Evolutionary conservation across 2,329 filamentous ascomycete genomes (phyloP).

Genomic region (Nemania sp.): DNA sequence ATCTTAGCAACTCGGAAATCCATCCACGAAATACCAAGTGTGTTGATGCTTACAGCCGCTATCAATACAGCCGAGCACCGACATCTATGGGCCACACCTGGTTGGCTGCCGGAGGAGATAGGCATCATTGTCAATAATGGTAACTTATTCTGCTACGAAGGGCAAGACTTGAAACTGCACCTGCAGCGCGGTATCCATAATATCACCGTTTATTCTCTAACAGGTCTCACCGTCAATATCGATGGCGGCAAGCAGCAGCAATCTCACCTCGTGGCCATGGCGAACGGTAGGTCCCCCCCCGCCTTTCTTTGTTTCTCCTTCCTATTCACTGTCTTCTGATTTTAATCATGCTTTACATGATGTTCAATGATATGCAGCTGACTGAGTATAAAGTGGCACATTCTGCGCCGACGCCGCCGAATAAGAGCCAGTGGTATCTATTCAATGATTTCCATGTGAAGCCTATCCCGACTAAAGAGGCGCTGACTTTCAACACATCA

Average conservation of each 20-base stretch:
- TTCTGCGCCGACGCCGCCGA: constrained; percentile 60
- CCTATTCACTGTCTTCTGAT: too few species aligned
- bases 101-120: constrained; percentile 92
- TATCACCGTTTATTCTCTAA: constrained; percentile 86
- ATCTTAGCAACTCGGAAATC: constrained; percentile 83
- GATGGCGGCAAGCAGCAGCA: constrained; percentile 84
- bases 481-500: constrained; percentile 81
- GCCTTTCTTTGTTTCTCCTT: too few species aligned
- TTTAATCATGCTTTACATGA: neutral
- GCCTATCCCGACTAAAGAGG: constrained; percentile 77
- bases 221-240: constrained; percentile 88
- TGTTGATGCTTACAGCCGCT: constrained; percentile 87
- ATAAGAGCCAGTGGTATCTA: constrained; percentile 81
- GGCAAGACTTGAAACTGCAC: constrained; percentile 81
- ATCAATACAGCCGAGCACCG: constrained; percentile 72
- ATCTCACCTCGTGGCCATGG: constrained; percentile 85
- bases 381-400: constrained; percentile 59
- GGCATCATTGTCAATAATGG: constrained; percentile 87
- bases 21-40: constrained; percentile 77
- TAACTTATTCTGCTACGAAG: constrained; percentile 95
- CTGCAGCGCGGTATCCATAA: constrained; percentile 77
- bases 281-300: constrained; percentile 71
- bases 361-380: constrained; percentile 24
- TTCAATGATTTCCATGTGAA: constrained; percentile 97
- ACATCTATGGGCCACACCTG: constrained; percentile 83